Evolutionary conservation across 371 early-diverging fungal species (phyloP).

Genomic region (Lichtheimia corymbifera): DNA sequence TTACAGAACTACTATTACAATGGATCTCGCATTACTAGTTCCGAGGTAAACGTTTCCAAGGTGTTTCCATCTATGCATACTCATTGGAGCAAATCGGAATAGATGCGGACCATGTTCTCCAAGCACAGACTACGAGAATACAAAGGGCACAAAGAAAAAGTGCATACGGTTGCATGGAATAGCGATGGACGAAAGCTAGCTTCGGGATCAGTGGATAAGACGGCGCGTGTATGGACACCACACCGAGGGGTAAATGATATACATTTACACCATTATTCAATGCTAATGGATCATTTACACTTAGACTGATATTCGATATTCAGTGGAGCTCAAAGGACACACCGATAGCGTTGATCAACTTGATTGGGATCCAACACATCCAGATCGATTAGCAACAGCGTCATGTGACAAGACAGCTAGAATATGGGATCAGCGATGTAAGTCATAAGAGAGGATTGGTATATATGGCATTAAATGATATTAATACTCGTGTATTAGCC

Average conservation of each 20-base stretch:
- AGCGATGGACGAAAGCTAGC: conserved; percentile 66
- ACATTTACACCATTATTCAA: not conserved
- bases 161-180: conserved; percentile 68
- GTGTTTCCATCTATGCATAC: not conserved
- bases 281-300: not conserved
- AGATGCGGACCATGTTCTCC: conserved; percentile 39
- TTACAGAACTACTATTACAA: conserved; percentile 31
- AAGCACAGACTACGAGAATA: conserved; percentile 46
- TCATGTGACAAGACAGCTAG: conserved; percentile 84
- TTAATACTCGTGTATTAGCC: conserved; percentile 32
- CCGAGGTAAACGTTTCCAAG: conserved; percentile 19
- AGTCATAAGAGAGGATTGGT: conserved; percentile 3
- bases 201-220: conserved; percentile 70
- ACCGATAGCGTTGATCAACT: conserved; percentile 84
- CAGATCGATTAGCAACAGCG: conserved; percentile 79
- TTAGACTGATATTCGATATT: conserved; percentile 63
- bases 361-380: conserved; percentile 80
- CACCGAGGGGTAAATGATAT: conserved; percentile 53
- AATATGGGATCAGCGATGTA: conserved; percentile 87
- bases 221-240: conserved; percentile 69
- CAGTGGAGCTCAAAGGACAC: conserved; percentile 79
- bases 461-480: not conserved
- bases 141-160: conserved; percentile 59
- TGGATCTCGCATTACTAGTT: conserved; percentile 27
- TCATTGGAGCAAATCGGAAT: not conserved